phyloP scores from a whole-genome alignment of 148 eudicot genomes.

The Dianthus caryophyllus region DNA sequence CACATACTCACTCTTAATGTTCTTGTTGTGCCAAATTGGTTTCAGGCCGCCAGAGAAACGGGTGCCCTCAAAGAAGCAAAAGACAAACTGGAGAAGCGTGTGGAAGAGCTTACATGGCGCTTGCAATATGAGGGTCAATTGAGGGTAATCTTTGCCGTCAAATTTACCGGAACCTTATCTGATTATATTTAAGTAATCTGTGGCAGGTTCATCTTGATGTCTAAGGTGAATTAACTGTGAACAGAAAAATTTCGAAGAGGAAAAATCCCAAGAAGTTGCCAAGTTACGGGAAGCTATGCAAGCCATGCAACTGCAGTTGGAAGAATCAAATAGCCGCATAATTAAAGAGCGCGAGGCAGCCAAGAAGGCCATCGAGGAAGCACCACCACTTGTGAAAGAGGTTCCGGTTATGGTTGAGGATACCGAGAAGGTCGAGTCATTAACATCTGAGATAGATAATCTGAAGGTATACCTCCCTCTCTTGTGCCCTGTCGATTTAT shows the following conservation, averaged over 20 bases:
- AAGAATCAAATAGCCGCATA: constrained; percentile 65
- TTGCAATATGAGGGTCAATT: constrained; percentile 91
- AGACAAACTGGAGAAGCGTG: constrained; percentile 96
- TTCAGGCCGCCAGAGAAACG: constrained; percentile 95
- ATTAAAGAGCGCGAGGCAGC: constrained; percentile 81
- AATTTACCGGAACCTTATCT: neutral
- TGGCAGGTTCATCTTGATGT: neutral
- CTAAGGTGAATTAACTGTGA: constrained; percentile 9
- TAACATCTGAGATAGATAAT: constrained; percentile 68
- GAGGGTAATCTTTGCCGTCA: constrained; percentile 43
- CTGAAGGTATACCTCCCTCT: constrained; percentile 49
- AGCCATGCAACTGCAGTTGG: constrained; percentile 61
- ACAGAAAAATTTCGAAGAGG: constrained; percentile 91
- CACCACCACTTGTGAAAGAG: constrained; percentile 88
- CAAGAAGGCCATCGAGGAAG: constrained; percentile 83
- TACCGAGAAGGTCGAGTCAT: constrained; percentile 69
- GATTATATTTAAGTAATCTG: neutral
- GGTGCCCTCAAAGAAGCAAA: constrained; percentile 98
- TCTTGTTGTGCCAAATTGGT: constrained; percentile 21
- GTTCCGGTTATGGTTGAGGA: constrained; percentile 90
- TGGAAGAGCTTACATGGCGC: constrained; percentile 99
- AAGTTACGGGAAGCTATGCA: constrained; percentile 77
- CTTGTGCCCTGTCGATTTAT: neutral
- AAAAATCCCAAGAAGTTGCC: constrained; percentile 78
- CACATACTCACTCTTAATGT: constrained; percentile 23